Evolutionary conservation across 192 early-diverging fungal species (phyloP), one percentile per base, ranked within the genome.

Genomic region (Gonapodya sp.): DNA sequence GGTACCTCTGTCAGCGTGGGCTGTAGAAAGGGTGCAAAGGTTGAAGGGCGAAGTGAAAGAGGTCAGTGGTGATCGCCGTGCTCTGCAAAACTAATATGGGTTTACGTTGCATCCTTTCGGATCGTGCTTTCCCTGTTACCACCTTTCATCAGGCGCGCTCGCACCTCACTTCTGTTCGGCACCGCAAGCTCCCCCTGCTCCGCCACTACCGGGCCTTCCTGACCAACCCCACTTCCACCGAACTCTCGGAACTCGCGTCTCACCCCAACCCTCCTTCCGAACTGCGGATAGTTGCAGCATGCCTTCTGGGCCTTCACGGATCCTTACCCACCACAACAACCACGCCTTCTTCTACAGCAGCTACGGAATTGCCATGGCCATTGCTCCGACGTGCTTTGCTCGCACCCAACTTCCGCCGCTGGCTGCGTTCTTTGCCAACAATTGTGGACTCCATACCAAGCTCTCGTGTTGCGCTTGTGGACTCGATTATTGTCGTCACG

Each of bases 401-500:
- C 8, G 24, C 8, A 8, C 46, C 46, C 24, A 16, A 8, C 8
- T 64, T 64, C 46, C 46, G 46, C 8, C 46, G 46, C 46, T 64
- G 46, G 46, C 46, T 64, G 8, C 46, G 46, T 24, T 64, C 24
- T 16, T 24, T 64, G 8, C 46, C 46, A 8, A 64, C 8, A 8
- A 64, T 16, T 64, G 46, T 64, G 46, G 46, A 64, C 46, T 64
- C 46, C 8, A 24, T 64, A 24, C 46, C 46, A 16, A 64, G 8
- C 24, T 24, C 46, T 64, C 46, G 46, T 24, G 46, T 64, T 8
- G 46, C 46, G 8, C 46, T 16, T 16, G 46, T 64, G 8, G 46
- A 64, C 46, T 8, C 46, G 73, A 86, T 90, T 81, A 86, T 87
- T 82, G 73, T 84, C 31, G 85, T 86, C 36, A 86, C 86, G 16